A percentile compares a stretch with the other conserved stretches of the same genome.
phyloP scores from a whole-genome alignment of 2,329 filamentous ascomycete genomes.

The Colletotrichum lupini region DNA sequence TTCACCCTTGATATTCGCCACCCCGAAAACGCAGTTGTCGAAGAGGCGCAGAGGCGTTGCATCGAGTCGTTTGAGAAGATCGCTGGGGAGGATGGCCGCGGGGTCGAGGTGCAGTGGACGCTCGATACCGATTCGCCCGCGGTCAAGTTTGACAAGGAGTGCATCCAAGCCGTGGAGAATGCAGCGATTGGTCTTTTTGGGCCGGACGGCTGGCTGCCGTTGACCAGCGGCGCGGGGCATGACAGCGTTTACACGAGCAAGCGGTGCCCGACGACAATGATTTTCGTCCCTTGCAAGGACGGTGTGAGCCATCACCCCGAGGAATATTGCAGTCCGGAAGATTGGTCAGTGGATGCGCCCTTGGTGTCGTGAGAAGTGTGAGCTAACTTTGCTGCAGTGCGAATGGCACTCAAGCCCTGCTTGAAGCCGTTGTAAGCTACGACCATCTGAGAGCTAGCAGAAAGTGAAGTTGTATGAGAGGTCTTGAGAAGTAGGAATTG shows the following conservation, averaged over 20 bases:
- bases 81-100: slow-evolving; percentile 41
- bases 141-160: slow-evolving; percentile 73
- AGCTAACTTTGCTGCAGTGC: slow-evolving; percentile 27
- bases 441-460: slow-evolving; percentile 25
- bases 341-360: slow-evolving; percentile 52
- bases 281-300: slow-evolving; percentile 73
- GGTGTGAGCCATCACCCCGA: slow-evolving; percentile 73
- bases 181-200: slow-evolving; percentile 68
- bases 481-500: background rate
- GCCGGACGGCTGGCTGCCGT: slow-evolving; percentile 47
- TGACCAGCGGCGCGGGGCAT: slow-evolving; percentile 56
- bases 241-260: slow-evolving; percentile 70
- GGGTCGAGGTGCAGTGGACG: slow-evolving; percentile 64
- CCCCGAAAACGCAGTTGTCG: slow-evolving; percentile 31
- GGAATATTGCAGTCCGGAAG: slow-evolving; percentile 69
- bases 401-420: slow-evolving; percentile 36
- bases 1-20: slow-evolving; percentile 38
- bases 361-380: background rate
- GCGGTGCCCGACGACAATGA: slow-evolving; percentile 72
- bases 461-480: background rate
- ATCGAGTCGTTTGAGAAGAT: slow-evolving; percentile 40
- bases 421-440: slow-evolving; percentile 38
- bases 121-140: slow-evolving; percentile 72
- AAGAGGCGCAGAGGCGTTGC: slow-evolving; percentile 38
- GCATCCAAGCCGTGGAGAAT: slow-evolving; percentile 73